Base-by-base conservation (phyloP, 1,139 yeast genomes). In the Magnusiomyces clavatus region DNA sequence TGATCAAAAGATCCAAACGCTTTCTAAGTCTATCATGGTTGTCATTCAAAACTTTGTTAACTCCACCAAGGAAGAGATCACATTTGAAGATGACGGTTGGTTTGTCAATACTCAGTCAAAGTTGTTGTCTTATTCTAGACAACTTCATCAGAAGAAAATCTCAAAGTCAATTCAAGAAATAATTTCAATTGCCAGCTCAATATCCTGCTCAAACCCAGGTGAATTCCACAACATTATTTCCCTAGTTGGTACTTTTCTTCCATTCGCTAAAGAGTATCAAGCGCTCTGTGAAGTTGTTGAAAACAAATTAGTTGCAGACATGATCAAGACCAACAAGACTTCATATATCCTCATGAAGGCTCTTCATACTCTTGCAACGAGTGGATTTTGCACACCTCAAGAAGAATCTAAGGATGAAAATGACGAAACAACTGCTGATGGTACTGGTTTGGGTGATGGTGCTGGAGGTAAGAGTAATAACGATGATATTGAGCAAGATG, bases 381-480 rank as follows among this genome's bases (percentile, higher is more conserved):
- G 84, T 54, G 99, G 99, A 0, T 90, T 90, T 77, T 94, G 99
- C 64, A 80, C 95, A 2, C 98, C 98, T 31, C 84, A 85, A 62
- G 82, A 86, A 19, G 86, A 90, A 13, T 92, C 86, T 51, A 79
- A 81, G 52, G 80, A 80, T 47, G 81, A 85, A 12, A 69, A 61
- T 61, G 83, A 64, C 39, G 87, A 73, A 20, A 63, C 67, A 5
- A 64, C 66, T 19, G 60, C 66, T 40, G 77, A 83, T 50, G 98
- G 98, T 50, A 87, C 96, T n/a, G 98, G 98, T 11, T 74, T 92
- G 42, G 99, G 98, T 48, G 97, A 92, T 65, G 98, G 97, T 20
- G 89, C 85, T 56, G 97, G 96, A 57, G 95, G 86, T 3, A 77
- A 81, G 38, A 81, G 81, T 61, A 83, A 83, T 61, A 81, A 95